phyloP scores from a whole-genome alignment of 495 filamentous ascomycete genomes.

The Trichoderma asperelloides region DNA sequence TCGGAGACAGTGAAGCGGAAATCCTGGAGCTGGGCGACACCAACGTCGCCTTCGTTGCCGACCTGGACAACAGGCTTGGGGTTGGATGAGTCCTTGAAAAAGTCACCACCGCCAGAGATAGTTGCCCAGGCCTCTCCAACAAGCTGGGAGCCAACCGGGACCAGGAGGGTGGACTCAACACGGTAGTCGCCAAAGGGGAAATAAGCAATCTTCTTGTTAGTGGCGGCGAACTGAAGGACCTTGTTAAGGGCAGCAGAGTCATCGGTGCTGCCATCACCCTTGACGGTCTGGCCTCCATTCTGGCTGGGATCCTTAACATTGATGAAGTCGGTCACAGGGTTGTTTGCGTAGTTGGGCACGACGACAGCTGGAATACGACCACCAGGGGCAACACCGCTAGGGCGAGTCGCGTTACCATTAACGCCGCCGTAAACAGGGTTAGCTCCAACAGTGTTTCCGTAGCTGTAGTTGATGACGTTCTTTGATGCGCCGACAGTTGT shows the following conservation, averaged over 20 bases:
- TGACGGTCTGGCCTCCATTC: conserved; percentile 9
- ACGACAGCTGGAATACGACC: conserved; percentile 25
- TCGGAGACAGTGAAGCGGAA: conserved; percentile 36
- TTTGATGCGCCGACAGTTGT: conserved; percentile 18
- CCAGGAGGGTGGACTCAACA: conserved; percentile 22
- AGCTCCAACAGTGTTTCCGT: conserved; percentile 49
- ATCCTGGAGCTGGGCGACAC: conserved; percentile 49
- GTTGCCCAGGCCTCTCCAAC: conserved; percentile 39
- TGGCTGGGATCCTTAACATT: conserved; percentile 48
- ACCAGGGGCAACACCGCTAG: conserved; percentile 21
- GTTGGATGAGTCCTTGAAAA: conserved; percentile 38
- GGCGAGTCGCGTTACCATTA: conserved; percentile 22
- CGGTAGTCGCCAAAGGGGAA: conserved; percentile 42
- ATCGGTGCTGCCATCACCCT: conserved; percentile 13
- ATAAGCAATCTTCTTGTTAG: conserved; percentile 50
- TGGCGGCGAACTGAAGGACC: conserved; percentile 10
- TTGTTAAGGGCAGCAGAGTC: conserved; percentile 12
- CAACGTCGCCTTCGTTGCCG: conserved; percentile 40
- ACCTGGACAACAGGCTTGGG: conserved; percentile 45
- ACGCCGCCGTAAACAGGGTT: conserved; percentile 51
- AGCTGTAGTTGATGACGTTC: conserved; percentile 27
- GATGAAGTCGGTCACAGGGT: conserved; percentile 38
- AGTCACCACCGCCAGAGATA: conserved; percentile 34
- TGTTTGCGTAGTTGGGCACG: conserved; percentile 31
- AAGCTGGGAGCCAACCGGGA: conserved; percentile 40